Evolutionary conservation across 768 basidiomycete species (phyloP).

Genomic region (Xerocomellus chrysenteron): DNA sequence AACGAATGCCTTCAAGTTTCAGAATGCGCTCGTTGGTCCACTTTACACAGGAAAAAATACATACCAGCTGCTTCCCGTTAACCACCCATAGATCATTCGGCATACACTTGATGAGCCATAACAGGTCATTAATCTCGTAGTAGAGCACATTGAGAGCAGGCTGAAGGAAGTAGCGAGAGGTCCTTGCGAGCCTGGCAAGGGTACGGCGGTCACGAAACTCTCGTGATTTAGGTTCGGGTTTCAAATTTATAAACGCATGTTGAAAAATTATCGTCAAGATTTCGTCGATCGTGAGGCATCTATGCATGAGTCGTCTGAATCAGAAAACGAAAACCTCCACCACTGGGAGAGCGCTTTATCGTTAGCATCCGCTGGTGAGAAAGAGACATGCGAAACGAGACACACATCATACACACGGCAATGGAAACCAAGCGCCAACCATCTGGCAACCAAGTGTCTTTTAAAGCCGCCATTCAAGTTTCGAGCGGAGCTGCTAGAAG

Average conservation of each 20-base stretch:
- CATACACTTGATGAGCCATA: slow-evolving; percentile 34
- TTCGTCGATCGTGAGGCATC: slow-evolving; percentile 34
- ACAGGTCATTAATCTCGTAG: slow-evolving; percentile 31
- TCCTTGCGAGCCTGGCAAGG: slow-evolving; percentile 34
- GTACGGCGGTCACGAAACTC: slow-evolving; percentile 31
- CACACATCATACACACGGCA: slow-evolving; percentile 27
- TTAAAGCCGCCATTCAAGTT: slow-evolving; percentile 9
- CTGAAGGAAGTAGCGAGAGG: slow-evolving; percentile 31
- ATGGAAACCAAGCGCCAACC: slow-evolving; percentile 12
- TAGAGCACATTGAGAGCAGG: slow-evolving; percentile 34
- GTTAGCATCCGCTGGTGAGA: not conserved
- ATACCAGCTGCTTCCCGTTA: slow-evolving; percentile 29
- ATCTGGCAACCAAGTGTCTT: not conserved
- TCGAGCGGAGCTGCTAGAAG: slow-evolving; percentile 23
- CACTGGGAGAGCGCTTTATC: slow-evolving; percentile 5
- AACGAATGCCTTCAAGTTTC: not conserved
- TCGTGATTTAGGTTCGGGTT: slow-evolving; percentile 28
- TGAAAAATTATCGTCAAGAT: slow-evolving; percentile 33
- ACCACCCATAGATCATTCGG: slow-evolving; percentile 34
- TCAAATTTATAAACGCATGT: slow-evolving; percentile 28
- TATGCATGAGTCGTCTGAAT: slow-evolving; percentile 29
- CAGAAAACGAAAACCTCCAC: slow-evolving; percentile 11
- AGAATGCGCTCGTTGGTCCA: slow-evolving; percentile 2
- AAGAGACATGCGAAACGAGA: not conserved
- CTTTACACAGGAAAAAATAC: not conserved